These are phyloP conservation scores for Apiospora rasikravindrae DNA, from an alignment of 2,329 filamentous ascomycete species.

Conservation along the genomic window DNA sequence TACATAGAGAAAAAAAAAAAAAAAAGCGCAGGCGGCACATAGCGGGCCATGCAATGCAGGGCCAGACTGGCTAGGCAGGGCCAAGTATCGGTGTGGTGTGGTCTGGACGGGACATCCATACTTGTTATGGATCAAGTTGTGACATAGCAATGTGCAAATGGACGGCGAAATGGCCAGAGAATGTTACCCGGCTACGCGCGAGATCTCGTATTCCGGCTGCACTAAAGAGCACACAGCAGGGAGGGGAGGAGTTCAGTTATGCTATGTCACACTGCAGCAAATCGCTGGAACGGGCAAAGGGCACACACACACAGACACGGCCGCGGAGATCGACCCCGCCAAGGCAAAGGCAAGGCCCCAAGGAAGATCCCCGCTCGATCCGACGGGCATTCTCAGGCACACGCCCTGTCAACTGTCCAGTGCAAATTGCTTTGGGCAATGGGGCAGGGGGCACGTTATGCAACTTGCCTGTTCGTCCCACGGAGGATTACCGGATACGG, in stretches of 20 bases:
- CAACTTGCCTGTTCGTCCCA: not conserved
- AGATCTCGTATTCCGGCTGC: slow-evolving; percentile 7
- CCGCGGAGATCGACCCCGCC: not conserved
- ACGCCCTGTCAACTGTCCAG: not conserved
- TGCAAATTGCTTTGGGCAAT: slow-evolving; percentile 2
- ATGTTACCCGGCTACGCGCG: slow-evolving; percentile 1
- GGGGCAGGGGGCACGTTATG: not conserved
- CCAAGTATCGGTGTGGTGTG: slow-evolving; percentile 5
- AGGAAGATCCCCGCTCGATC: slow-evolving; percentile 13
- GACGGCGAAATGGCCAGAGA: not conserved
- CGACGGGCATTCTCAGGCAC: slow-evolving; percentile 5
- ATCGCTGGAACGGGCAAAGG: not conserved
- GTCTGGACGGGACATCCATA: not conserved
- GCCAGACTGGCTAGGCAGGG: not conserved
- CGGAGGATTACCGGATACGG: not conserved
- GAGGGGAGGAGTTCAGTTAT: not conserved
- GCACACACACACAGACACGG: too few relatives aligned
- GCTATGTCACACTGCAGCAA: slow-evolving; percentile 3
- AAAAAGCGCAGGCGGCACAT: not conserved
- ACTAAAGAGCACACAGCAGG: not conserved
- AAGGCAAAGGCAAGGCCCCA: not conserved
- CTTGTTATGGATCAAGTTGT: not conserved
- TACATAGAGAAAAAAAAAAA: not conserved
- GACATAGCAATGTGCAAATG: not conserved
- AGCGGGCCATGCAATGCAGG: not conserved